phyloP scores from a whole-genome alignment of 225 moss, liverwort and hornwort genomes.

The Polytrichum formosum region DNA sequence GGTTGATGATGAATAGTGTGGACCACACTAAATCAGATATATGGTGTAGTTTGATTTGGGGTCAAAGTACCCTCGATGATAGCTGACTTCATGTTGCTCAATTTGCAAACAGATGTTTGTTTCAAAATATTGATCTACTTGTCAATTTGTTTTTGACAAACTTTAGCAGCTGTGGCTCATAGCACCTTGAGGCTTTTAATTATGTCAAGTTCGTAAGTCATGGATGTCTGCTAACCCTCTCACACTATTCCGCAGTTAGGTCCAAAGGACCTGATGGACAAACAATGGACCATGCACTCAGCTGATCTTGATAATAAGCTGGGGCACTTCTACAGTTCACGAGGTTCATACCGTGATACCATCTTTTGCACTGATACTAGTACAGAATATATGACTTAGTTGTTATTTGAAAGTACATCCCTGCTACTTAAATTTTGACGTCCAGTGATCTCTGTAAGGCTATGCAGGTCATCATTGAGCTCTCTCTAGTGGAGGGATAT shows the following conservation, averaged over 20 bases:
- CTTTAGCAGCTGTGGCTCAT: background rate
- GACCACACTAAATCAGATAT: no score
- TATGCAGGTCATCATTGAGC: no score
- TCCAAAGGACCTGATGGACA: conserved; percentile 61
- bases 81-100: background rate
- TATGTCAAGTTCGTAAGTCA: background rate
- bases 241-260: conserved; percentile 33
- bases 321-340: conserved; percentile 53
- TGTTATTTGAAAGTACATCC: no score
- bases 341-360: conserved; percentile 25
- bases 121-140: background rate
- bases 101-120: background rate
- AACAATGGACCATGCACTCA: conserved; percentile 41
- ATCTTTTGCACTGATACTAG: background rate
- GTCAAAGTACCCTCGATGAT: no score
- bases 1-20: no score
- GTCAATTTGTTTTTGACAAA: no score
- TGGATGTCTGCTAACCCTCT: background rate
- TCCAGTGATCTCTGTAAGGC: no score
- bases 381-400: background rate
- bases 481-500: no score
- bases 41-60: no score
- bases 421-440: no score
- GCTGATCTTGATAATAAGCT: conserved; percentile 29
- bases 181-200: no score